Conservation (phyloP, 345 rosid genomes). For the Dipteronia dyeriana region DNA sequence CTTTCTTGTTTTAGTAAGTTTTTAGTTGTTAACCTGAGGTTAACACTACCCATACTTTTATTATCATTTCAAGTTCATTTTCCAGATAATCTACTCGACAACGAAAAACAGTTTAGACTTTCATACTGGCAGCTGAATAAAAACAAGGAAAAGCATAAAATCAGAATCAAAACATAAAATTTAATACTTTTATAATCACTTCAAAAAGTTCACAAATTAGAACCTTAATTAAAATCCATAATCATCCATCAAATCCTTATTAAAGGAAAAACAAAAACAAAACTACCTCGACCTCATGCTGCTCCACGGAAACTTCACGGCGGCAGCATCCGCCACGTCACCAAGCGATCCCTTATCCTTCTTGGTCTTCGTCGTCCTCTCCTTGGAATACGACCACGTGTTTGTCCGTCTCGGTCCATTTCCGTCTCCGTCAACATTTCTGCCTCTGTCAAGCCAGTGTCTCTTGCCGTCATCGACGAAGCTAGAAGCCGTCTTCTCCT, state of each 20-base stretch:
- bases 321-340: conserved; percentile 19
- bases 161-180: not conserved
- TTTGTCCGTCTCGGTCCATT: not conserved
- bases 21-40: too few relatives aligned
- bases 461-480: conserved; percentile 66
- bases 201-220: not conserved
- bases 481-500: conserved; percentile 49
- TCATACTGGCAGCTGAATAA: too few relatives aligned
- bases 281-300: conserved; percentile 59
- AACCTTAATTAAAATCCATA: not conserved
- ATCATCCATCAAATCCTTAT: conserved; percentile 5
- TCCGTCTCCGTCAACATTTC: conserved; percentile 13
- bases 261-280: not conserved
- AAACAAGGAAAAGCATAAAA: not conserved
- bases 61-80: too few relatives aligned
- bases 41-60: too few relatives aligned
- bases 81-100: too few relatives aligned
- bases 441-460: conserved; percentile 81
- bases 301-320: conserved; percentile 76
- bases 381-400: not conserved
- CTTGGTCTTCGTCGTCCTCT: conserved; percentile 24
- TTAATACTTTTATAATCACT: not conserved
- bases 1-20: too few relatives aligned
- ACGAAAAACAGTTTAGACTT: too few relatives aligned
- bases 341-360: conserved; percentile 19